phyloP scores from a whole-genome alignment of 371 early-diverging fungal species.

The Catenaria anguillulae region DNA sequence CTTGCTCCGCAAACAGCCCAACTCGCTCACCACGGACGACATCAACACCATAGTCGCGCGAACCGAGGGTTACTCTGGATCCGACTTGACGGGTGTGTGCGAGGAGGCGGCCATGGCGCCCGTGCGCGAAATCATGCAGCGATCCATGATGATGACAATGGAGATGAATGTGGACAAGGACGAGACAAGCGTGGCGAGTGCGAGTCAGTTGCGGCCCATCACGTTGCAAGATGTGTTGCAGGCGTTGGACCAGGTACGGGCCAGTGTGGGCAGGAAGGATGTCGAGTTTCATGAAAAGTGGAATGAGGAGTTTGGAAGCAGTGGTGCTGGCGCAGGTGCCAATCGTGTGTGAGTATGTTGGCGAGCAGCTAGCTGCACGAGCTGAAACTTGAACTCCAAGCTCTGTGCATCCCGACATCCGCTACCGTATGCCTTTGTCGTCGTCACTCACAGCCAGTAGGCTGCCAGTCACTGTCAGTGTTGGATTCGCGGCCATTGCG shows the following conservation, averaged over 20 bases:
- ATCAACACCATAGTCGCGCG: conserved; percentile 33
- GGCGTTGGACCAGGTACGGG: conserved; percentile 62
- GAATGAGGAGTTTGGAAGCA: conserved; percentile 38
- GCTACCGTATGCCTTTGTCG: too few species aligned
- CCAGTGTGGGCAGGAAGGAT: conserved; percentile 68
- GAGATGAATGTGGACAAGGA: conserved; percentile 28
- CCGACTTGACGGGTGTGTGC: conserved; percentile 83
- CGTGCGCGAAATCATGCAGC: not conserved
- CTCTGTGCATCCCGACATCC: too few species aligned
- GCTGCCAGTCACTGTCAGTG: too few species aligned
- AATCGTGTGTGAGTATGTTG: too few species aligned
- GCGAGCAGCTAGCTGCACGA: too few species aligned
- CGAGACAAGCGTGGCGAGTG: not conserved
- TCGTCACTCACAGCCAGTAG: too few species aligned
- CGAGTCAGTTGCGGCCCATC: conserved; percentile 66
- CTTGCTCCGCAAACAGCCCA: conserved; percentile 37
- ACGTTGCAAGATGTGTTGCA: conserved; percentile 50
- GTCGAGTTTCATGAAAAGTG: conserved; percentile 52
- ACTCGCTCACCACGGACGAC: conserved; percentile 41
- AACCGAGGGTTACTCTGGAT: conserved; percentile 64
- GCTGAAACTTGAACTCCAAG: too few species aligned
- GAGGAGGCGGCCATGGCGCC: conserved; percentile 47
- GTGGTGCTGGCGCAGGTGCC: too few species aligned
- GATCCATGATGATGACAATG: not conserved
- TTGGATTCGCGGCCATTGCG: too few species aligned